Conservation (phyloP, 345 rosid species). For the Ceriops tagal region DNA sequence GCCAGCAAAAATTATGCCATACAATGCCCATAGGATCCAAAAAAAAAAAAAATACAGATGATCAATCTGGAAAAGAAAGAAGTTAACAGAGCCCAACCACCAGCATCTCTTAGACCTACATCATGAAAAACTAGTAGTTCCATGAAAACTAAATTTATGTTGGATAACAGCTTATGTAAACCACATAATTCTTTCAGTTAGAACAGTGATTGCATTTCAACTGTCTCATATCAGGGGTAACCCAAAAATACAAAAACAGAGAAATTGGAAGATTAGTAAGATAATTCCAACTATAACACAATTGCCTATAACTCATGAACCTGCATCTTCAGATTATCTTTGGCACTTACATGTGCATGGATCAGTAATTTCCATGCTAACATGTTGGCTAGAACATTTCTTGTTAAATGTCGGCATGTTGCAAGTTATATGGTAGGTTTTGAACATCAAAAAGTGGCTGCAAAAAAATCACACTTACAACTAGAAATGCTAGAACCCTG, state of each 20-base stretch:
- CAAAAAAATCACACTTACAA: conserved; percentile 51
- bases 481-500: conserved; percentile 92
- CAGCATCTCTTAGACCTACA: too few species aligned
- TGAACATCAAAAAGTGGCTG: neutral
- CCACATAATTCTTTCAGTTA: too few species aligned
- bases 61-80: neutral
- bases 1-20: neutral
- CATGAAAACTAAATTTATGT: too few species aligned
- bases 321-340: too few species aligned
- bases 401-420: neutral
- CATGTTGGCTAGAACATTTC: neutral
- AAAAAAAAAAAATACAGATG: neutral
- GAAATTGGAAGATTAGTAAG: neutral
- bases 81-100: too few species aligned
- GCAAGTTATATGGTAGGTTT: neutral
- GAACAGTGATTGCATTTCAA: too few species aligned
- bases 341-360: too few species aligned
- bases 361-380: neutral
- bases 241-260: neutral
- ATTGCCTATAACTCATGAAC: too few species aligned
- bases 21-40: neutral
- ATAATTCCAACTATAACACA: too few species aligned
- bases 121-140: too few species aligned
- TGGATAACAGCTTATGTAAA: too few species aligned
- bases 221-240: too few species aligned